Evolutionary conservation across 352 stramenopile species (phyloP).

Genomic region (Halophytophthora batemanensis): DNA sequence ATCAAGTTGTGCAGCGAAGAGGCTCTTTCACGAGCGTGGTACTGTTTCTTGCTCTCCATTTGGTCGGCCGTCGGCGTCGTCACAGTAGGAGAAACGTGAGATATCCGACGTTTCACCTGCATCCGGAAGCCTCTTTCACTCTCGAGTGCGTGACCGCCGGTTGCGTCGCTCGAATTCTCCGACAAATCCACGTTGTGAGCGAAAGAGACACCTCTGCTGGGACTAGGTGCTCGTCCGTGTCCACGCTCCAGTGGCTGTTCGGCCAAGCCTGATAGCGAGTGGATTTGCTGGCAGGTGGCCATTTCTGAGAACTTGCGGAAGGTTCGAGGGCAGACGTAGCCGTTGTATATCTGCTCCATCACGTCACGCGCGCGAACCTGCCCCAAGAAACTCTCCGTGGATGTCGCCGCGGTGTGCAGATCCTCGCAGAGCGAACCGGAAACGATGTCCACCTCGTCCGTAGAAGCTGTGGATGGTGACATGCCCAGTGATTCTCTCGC

Average conservation of each 20-base stretch:
- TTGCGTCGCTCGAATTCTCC: neutral
- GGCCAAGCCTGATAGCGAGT: neutral
- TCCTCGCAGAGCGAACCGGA: constrained; percentile 16
- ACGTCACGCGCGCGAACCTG: constrained; percentile 29
- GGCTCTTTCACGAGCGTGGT: constrained; percentile 20
- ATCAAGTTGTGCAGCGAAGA: constrained; percentile 21
- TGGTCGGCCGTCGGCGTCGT: constrained; percentile 9
- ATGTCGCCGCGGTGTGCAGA: constrained; percentile 26
- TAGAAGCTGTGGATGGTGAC: neutral
- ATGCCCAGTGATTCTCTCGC: constrained; percentile 38
- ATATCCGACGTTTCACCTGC: constrained; percentile 5
- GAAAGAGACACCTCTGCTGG: neutral
- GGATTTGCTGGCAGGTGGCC: constrained; percentile 2
- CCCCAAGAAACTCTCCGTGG: constrained; percentile 42
- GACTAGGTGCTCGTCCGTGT: neutral
- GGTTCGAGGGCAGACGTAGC: constrained; percentile 39
- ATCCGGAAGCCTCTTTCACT: constrained; percentile 1
- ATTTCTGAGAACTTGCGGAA: constrained; percentile 15
- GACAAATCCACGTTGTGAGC: neutral
- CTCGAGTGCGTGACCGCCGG: neutral
- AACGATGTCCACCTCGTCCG: constrained; percentile 11
- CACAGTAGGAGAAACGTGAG: constrained; percentile 3
- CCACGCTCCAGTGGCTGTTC: neutral
- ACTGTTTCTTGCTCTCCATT: constrained; percentile 21
- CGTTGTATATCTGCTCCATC: constrained; percentile 48